Evolutionary conservation across 306 rosid genomes (phyloP).

Genomic region (Prinsepia uniflora): DNA sequence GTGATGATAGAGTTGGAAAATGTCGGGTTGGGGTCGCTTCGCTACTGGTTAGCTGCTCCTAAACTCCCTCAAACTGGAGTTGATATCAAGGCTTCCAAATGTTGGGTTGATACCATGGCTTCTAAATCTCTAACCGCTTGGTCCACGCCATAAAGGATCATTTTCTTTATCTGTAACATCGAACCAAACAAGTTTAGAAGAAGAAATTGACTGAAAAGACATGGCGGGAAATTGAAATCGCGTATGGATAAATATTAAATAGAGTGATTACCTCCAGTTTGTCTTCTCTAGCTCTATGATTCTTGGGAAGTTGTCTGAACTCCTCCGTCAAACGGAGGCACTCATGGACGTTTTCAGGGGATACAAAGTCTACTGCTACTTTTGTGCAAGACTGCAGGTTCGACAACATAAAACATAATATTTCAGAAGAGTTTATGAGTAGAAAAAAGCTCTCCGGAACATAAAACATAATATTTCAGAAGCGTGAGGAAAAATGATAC

Average conservation of each 20-base stretch:
- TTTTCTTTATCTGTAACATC: conserved; percentile 68
- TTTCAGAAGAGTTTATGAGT: not conserved
- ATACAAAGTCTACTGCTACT: conserved; percentile 80
- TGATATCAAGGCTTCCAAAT: conserved; percentile 8
- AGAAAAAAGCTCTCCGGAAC: not conserved
- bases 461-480: too few species aligned
- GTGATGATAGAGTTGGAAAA: not conserved
- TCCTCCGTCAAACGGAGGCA: conserved; percentile 70
- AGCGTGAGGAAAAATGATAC: not conserved
- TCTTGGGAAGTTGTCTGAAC: conserved; percentile 70
- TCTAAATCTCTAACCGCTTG: conserved; percentile 50
- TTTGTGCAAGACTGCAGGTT: conserved; percentile 68
- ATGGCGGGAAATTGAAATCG: too few species aligned
- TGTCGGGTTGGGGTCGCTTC: not conserved
- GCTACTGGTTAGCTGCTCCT: not conserved
- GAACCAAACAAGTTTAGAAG: not conserved
- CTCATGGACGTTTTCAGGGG: conserved; percentile 68
- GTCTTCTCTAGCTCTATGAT: conserved; percentile 77
- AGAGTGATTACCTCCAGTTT: conserved; percentile 64
- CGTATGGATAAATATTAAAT: not conserved
- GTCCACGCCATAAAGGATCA: conserved; percentile 63
- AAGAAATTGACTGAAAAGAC: conserved; percentile 8
- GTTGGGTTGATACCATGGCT: conserved; percentile 17
- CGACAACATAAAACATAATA: conserved; percentile 12
- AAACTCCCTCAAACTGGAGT: not conserved